Percentiles rank a stretch among this genome's conserved stretches.
phyloP scores from a whole-genome alignment of 2,329 filamentous ascomycete species.

The Apiospora saccharicola region DNA sequence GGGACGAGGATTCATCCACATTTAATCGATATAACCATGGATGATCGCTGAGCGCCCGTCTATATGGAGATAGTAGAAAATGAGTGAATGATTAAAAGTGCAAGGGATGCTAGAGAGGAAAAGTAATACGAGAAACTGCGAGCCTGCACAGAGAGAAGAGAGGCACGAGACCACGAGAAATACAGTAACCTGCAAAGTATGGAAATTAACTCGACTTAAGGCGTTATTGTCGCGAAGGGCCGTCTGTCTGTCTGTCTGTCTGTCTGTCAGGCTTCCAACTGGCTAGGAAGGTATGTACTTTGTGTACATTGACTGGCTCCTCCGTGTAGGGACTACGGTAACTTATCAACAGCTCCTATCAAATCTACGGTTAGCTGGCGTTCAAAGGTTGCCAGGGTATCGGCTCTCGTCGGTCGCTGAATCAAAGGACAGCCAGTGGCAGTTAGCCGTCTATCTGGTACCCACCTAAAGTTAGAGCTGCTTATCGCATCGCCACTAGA shows the following conservation, averaged over 20 bases:
- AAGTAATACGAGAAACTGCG: not conserved
- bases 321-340: not conserved
- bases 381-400: not conserved
- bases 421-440: too few species aligned
- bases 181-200: not conserved
- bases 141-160: conserved; percentile 3
- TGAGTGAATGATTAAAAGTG: not conserved
- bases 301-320: not conserved
- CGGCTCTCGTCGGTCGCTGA: not conserved
- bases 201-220: not conserved
- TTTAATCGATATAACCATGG: conserved; percentile 10
- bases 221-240: not conserved
- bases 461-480: too few species aligned
- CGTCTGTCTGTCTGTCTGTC: not conserved
- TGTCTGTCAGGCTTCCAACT: not conserved
- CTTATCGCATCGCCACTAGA: not conserved
- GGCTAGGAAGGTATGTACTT: too few species aligned
- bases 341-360: not conserved
- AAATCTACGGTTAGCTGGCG: not conserved
- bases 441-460: too few species aligned
- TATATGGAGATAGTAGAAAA: not conserved
- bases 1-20: conserved; percentile 9
- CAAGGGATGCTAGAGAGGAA: not conserved
- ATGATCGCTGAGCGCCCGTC: not conserved
- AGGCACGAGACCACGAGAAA: not conserved